Percentiles rank a stretch among this genome's conserved stretches.
phyloP scores from a whole-genome alignment of 2,329 filamentous ascomycete genomes.

The Xylariaceae sp. region DNA sequence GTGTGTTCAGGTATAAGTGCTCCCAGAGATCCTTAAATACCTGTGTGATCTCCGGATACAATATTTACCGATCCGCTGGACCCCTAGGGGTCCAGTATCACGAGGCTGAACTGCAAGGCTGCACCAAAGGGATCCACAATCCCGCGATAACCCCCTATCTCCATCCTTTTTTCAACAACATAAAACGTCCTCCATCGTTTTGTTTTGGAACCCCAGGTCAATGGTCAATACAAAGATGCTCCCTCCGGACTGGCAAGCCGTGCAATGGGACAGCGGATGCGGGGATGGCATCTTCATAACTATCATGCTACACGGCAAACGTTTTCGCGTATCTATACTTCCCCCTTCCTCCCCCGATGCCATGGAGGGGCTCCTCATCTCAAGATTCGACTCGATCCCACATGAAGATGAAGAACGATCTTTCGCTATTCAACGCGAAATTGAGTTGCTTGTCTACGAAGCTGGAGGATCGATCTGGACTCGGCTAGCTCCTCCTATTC shows the following conservation, averaged over 20 bases:
- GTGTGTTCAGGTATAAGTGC: too few species aligned
- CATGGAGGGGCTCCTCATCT: slow-evolving; percentile 8
- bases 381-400: slow-evolving; percentile 4
- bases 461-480: slow-evolving; percentile 9
- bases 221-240: slow-evolving; percentile 8
- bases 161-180: too few species aligned
- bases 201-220: slow-evolving; percentile 5
- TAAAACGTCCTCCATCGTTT: too few species aligned
- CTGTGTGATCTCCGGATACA: too few species aligned
- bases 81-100: too few species aligned
- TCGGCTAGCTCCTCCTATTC: slow-evolving; percentile 8
- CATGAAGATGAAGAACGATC: slow-evolving; percentile 4
- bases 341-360: slow-evolving; percentile 6
- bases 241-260: slow-evolving; percentile 8
- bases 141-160: too few species aligned
- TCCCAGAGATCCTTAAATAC: too few species aligned
- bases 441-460: slow-evolving; percentile 8
- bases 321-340: slow-evolving; percentile 12
- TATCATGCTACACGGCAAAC: slow-evolving; percentile 6
- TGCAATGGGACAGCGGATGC: slow-evolving; percentile 12
- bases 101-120: too few species aligned
- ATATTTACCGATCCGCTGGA: too few species aligned
- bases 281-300: slow-evolving; percentile 13
- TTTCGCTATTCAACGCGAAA: slow-evolving; percentile 5
- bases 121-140: too few species aligned